Evolutionary conservation across 164 flowering plant genomes (phyloP).

Genomic region (Chimonanthus praecox): DNA sequence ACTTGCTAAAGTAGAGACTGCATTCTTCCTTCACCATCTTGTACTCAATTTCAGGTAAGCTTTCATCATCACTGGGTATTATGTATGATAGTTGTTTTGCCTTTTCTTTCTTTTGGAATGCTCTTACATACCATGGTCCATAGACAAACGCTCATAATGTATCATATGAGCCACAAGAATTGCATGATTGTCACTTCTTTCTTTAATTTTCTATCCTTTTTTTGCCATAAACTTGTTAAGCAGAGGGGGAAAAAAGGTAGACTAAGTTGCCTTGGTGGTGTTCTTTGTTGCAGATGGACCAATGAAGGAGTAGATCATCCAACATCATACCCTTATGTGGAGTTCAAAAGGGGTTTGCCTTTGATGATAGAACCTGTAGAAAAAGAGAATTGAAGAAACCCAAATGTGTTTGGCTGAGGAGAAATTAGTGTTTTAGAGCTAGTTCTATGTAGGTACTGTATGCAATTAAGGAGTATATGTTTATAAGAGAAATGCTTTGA

Average conservation of each 20-base stretch:
- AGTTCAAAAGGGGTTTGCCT: constrained; percentile 47
- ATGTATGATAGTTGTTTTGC: neutral
- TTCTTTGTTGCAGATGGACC: constrained; percentile 51
- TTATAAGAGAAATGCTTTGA: neutral
- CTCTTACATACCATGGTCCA: neutral
- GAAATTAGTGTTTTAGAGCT: neutral
- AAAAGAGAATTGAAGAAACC: neutral
- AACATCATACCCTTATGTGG: constrained; percentile 62
- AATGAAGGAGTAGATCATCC: constrained; percentile 50
- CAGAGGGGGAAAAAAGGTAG: neutral
- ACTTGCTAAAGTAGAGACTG: constrained; percentile 58
- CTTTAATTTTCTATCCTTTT: too few species aligned
- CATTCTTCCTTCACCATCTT: constrained; percentile 82
- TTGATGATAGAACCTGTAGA: constrained; percentile 40
- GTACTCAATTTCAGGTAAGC: constrained; percentile 67
- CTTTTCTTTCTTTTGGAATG: neutral
- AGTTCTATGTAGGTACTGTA: neutral
- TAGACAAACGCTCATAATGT: neutral
- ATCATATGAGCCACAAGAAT: too few species aligned
- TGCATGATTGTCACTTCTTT: too few species aligned
- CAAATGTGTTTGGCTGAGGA: neutral
- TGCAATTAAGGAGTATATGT: neutral
- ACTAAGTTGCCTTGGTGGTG: neutral
- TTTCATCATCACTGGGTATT: constrained; percentile 3
- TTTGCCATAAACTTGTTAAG: too few species aligned